Evolutionary conservation across 2,329 filamentous ascomycete genomes (phyloP), one percentile per base, ranked within the genome.

Genomic region (Pestalotiopsis sp.): DNA sequence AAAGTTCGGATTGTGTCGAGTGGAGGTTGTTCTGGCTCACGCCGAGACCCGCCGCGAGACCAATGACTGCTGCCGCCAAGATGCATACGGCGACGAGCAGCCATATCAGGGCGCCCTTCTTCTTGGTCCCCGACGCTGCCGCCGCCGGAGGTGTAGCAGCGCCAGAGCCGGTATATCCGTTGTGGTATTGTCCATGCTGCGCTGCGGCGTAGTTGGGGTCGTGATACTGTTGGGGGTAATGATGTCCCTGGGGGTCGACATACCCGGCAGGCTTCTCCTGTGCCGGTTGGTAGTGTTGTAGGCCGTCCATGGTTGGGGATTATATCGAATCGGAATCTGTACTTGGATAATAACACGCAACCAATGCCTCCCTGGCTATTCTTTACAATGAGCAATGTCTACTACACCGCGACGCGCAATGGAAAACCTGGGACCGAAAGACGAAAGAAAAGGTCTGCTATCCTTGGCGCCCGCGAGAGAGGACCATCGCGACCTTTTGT

Each of bases 11-110:
- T 59, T 76, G 59, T 6, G 70, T 67, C 31, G 70, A 70, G 66
- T 68, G 68, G 41, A 76, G 66, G 39, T 76, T 72, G 3, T 67
- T 66, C 63, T 76, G 75, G 70, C 73, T 77, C 11, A 76, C 72
- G 17, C 75, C 75, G 4, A 78, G 70, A 12, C 76, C 75, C 17
- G 76, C 75, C 57, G 70, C 69, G n/a, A 78, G 73, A 9, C 76
- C 76, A 41, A 77, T 75, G 59, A 76, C 73, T 38, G 70, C 39
- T 23, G 72, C 52, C 3, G 76, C 66, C 20, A 77, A 69, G n/a
- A 77, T 14, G 23, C 69, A 58, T 4, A 72, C 14, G 4, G 71
- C 65, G 27, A 49, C 67, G n/a, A 75, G 17, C 25, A 73, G 58
- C 23, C 36, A 58, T 23, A 74, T 39, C 49, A 69, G 73, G 20